These are phyloP conservation scores for Cicer yamashitae DNA, from an alignment of 306 rosid species.

Conservation along the genomic window DNA sequence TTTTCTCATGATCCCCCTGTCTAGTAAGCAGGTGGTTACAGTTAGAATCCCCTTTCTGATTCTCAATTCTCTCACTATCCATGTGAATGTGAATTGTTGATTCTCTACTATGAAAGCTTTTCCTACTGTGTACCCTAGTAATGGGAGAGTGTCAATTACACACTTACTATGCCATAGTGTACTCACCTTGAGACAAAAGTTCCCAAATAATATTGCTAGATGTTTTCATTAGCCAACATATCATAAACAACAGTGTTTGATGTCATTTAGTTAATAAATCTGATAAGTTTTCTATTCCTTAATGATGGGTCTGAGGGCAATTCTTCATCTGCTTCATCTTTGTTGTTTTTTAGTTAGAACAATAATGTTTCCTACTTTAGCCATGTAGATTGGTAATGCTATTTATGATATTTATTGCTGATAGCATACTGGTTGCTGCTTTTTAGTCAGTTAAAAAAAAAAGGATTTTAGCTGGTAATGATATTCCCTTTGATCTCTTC, in stretches of 20 bases:
- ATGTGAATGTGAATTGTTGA: not conserved
- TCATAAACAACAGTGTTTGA: conserved; percentile 32
- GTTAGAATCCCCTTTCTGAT: conserved; percentile 14
- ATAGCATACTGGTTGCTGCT: conserved; percentile 2
- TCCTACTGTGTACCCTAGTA: not conserved
- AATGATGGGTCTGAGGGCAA: conserved; percentile 12
- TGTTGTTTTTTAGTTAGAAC: conserved; percentile 5
- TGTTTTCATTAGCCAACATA: conserved; percentile 5
- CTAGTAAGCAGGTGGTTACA: conserved; percentile 12
- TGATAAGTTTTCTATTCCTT: conserved; percentile 27
- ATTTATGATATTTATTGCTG: conserved; percentile 31
- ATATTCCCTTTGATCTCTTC: conserved; percentile 26
- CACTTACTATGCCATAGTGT: conserved; percentile 9
- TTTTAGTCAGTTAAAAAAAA: not conserved
- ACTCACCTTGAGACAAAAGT: conserved; percentile 19
- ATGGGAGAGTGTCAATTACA: conserved; percentile 4
- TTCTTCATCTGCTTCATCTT: conserved; percentile 18
- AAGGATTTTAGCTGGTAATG: conserved; percentile 20
- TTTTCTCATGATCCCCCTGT: conserved; percentile 2
- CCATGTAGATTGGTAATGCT: conserved; percentile 24
- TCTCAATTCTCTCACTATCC: conserved; percentile 18
- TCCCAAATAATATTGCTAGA: conserved; percentile 6
- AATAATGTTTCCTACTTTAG: conserved; percentile 20
- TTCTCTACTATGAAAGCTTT: not conserved
- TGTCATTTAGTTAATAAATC: not conserved